phyloP scores from a whole-genome alignment of 2,329 filamentous ascomycete genomes.

The Elsinoe arachidis region DNA sequence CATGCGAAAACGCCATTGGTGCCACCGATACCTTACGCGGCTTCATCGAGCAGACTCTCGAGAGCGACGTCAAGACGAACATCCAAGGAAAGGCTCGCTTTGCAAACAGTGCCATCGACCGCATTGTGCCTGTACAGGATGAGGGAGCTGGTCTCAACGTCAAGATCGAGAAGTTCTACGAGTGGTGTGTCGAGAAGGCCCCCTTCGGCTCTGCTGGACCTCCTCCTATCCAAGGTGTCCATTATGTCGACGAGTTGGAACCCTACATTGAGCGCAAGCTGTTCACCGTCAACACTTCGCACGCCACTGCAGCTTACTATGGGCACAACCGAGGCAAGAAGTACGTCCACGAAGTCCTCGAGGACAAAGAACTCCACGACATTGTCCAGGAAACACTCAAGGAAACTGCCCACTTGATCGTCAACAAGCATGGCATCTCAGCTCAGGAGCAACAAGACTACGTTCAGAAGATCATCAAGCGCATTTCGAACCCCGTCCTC shows the following conservation, averaged over 20 bases:
- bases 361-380: conserved; percentile 67
- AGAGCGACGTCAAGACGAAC: conserved; percentile 55
- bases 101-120: conserved; percentile 96
- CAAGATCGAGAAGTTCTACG: conserved; percentile 95
- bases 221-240: conserved; percentile 75
- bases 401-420: conserved; percentile 81
- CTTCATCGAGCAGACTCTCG: conserved; percentile 65
- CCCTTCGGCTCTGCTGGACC: conserved; percentile 66
- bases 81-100: conserved; percentile 73
- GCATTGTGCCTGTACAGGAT: conserved; percentile 90
- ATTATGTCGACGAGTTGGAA: conserved; percentile 84
- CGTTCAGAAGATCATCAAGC: conserved; percentile 81
- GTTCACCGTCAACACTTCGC: conserved; percentile 97
- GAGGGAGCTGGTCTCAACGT: conserved; percentile 74
- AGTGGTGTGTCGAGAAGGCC: conserved; percentile 90
- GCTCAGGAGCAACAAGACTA: conserved; percentile 72
- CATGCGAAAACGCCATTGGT: conserved; percentile 95
- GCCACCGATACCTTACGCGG: conserved; percentile 80
- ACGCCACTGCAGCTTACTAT: conserved; percentile 93
- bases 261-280: conserved; percentile 99
- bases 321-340: conserved; percentile 78
- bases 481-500: conserved; percentile 87
- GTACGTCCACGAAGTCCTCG: conserved; percentile 82
- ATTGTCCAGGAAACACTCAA: conserved; percentile 71
- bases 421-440: conserved; percentile 74